These are phyloP conservation scores for Bimuria novae-zelandiae DNA, from an alignment of 2,329 filamentous ascomycete species.

Conservation along the genomic window DNA sequence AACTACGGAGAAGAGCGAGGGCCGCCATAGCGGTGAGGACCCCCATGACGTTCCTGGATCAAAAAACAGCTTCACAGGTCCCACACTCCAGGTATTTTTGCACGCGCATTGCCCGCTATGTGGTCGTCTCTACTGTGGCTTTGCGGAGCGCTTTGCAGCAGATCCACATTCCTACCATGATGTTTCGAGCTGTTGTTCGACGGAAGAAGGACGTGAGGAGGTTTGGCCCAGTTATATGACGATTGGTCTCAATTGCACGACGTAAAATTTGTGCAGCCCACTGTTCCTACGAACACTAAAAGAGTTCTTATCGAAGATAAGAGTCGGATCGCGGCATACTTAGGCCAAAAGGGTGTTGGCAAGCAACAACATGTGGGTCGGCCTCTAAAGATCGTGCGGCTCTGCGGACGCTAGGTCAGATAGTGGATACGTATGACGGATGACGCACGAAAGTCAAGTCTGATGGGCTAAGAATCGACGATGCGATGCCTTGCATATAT, in stretches of 20 bases:
- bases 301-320: neutral
- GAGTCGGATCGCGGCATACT: neutral
- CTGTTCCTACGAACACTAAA: neutral
- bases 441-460: neutral
- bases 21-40: neutral
- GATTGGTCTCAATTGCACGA: neutral
- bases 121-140: neutral
- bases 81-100: neutral
- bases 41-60: slow-evolving; percentile 9
- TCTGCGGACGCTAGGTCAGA: slow-evolving; percentile 3
- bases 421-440: neutral
- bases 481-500: neutral
- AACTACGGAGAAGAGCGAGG: neutral
- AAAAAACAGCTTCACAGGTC: neutral
- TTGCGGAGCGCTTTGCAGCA: neutral
- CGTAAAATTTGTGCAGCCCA: neutral
- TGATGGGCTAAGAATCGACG: neutral
- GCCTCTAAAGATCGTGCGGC: neutral
- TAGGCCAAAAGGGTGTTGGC: neutral
- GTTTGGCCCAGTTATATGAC: slow-evolving; percentile 3
- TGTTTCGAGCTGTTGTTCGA: neutral
- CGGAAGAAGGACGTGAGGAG: neutral
- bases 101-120: neutral
- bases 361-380: slow-evolving; percentile 1
- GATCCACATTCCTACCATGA: neutral